Percentiles rank a stretch among this genome's conserved stretches.
Evolutionary conservation across 805 yeast genomes (phyloP).

Genomic region (Metschnikowia peoriensis): DNA sequence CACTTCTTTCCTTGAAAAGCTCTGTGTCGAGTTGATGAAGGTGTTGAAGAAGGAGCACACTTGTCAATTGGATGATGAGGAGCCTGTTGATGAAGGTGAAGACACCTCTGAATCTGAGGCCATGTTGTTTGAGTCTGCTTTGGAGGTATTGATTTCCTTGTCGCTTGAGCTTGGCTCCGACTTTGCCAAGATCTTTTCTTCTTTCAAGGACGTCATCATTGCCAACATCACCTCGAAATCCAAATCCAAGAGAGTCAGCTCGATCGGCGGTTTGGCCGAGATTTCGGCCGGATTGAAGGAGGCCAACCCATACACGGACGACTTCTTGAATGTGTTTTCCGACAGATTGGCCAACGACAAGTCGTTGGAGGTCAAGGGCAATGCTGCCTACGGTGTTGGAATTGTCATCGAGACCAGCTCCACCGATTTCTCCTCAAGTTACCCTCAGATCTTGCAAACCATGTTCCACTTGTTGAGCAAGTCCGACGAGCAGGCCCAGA

Average conservation of each 20-base stretch:
- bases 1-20: constrained; percentile 52
- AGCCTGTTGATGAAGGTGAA: constrained; percentile 58
- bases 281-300: constrained; percentile 72
- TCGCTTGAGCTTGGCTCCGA: constrained; percentile 77
- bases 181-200: constrained; percentile 67
- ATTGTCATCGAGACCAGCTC: constrained; percentile 55
- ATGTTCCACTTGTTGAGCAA: constrained; percentile 78
- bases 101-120: constrained; percentile 50
- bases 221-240: constrained; percentile 59
- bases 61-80: constrained; percentile 73
- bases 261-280: constrained; percentile 91
- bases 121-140: constrained; percentile 75
- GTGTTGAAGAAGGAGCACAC: constrained; percentile 80
- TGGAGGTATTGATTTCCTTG: constrained; percentile 79
- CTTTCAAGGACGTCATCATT: constrained; percentile 65
- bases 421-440: constrained; percentile 60
- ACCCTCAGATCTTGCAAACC: constrained; percentile 69
- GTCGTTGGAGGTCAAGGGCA: constrained; percentile 86
- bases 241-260: constrained; percentile 71
- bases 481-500: constrained; percentile 43
- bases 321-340: constrained; percentile 67
- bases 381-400: constrained; percentile 96
- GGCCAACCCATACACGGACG: constrained; percentile 63
- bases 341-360: constrained; percentile 69
- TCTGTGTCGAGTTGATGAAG: constrained; percentile 69